phyloP scores from a whole-genome alignment of 2,329 filamentous ascomycete genomes.

The Septoria linicola region DNA sequence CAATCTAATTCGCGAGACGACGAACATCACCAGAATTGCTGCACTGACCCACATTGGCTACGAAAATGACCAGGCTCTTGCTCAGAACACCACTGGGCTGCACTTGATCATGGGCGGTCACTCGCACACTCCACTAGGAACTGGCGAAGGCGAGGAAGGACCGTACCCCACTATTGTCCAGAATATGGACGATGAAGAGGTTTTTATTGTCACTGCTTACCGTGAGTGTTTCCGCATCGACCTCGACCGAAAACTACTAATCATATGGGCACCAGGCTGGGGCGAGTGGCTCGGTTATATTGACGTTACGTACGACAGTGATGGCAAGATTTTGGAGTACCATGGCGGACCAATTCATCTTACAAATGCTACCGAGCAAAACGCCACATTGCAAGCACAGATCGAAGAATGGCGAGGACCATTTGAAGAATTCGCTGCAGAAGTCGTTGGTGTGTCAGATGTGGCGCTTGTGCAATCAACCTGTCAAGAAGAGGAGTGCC shows the following conservation, averaged over 20 bases:
- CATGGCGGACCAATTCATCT: conserved; percentile 64
- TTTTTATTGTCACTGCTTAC: conserved; percentile 67
- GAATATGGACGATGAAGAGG: conserved; percentile 63
- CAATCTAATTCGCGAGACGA: conserved; percentile 60
- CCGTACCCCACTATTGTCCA: conserved; percentile 63
- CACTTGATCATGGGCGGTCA: conserved; percentile 68
- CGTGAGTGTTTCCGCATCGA: conserved; percentile 35
- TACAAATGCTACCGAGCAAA: conserved; percentile 60
- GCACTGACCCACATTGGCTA: conserved; percentile 68
- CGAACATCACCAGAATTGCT: conserved; percentile 63
- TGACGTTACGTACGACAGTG: conserved; percentile 61
- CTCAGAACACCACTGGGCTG: conserved; percentile 60
- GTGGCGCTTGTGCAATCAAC: conserved; percentile 59
- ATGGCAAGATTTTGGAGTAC: conserved; percentile 63
- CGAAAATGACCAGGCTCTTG: conserved; percentile 61
- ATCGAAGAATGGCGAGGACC: conserved; percentile 60
- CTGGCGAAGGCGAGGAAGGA: conserved; percentile 58
- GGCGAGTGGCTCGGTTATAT: conserved; percentile 68
- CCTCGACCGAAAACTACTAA: neutral
- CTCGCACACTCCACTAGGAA: conserved; percentile 58
- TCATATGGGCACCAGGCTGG: conserved; percentile 50
- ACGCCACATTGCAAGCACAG: conserved; percentile 57
- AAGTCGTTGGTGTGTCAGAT: conserved; percentile 57
- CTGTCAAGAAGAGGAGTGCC: conserved; percentile 60
- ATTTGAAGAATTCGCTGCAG: conserved; percentile 59